Conservation (phyloP, 2,329 filamentous ascomycete species). For the Venturia nashicola region DNA sequence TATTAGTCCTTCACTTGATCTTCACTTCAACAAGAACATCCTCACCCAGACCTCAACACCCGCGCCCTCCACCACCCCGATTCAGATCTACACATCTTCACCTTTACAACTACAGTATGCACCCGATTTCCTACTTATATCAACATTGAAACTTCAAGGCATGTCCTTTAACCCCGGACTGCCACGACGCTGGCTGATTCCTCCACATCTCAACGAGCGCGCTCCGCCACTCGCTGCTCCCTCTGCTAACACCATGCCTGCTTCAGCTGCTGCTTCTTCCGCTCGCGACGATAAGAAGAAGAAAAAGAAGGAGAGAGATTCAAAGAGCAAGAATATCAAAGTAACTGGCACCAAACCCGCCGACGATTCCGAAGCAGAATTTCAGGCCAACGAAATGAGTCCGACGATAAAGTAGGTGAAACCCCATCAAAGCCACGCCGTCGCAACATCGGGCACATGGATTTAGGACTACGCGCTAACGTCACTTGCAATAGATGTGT, state of each 20-base stretch:
- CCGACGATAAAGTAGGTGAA: constrained; percentile 11
- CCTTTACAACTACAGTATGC: constrained; percentile 1
- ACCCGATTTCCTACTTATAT: neutral
- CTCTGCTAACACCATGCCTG: neutral
- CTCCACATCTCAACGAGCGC: neutral
- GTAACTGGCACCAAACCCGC: neutral
- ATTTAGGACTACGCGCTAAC: neutral
- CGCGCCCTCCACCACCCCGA: neutral
- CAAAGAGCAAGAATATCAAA: neutral
- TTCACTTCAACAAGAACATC: neutral
- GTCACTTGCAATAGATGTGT: constrained; percentile 59
- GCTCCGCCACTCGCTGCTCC: neutral
- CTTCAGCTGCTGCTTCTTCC: neutral
- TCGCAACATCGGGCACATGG: neutral
- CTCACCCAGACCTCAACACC: neutral
- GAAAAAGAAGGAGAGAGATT: neutral
- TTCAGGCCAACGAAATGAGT: constrained; percentile 7
- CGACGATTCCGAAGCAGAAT: neutral
- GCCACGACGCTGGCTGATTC: neutral
- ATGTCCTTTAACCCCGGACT: neutral
- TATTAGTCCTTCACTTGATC: neutral
- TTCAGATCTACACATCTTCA: neutral
- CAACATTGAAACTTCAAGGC: neutral
- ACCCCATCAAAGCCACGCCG: neutral
- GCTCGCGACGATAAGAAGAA: neutral